Base-by-base conservation (phyloP, 371 early-diverging fungal species). In the Actinomortierella wolfii region DNA sequence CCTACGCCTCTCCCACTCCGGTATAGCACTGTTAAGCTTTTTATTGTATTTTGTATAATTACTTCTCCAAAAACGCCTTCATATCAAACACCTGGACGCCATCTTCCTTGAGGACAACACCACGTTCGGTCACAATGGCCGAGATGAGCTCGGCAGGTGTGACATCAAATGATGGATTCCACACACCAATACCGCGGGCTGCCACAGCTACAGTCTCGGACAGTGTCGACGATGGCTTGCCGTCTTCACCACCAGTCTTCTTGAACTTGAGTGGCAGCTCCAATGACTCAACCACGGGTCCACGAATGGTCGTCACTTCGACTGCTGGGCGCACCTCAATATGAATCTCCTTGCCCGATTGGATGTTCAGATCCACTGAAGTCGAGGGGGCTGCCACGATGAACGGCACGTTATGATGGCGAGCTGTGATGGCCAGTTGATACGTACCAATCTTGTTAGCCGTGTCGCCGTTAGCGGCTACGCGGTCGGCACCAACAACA, bases 371-470 rank as follows among this genome's bases (percentile, higher is more conserved):
- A 79, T 98, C 97, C 46, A 98, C 89, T 0, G 94, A 93, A 0
- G 96, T 97, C 0, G 91, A 83, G 3, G 98, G 97, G 0, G 97
- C 97, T 15, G 97, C 97, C 1, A 97, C 98, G 55, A 98, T 89
- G 64, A 98, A 95, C 20, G 84, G 84, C 7, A 94, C 85, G n/a
- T 83, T 83, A 69, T 97, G 96, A 73, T 89, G 83, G 50, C 82
- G 83, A 14, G 97, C 97, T 1, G 92, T 79, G 56, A 97, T 92
- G 42, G 98, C 96, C 56, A 97, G 79, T 71, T 97, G 97, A 70
- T 96, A 97, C 1, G 97, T 98, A 25, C 98, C 98, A 52, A 98
- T 96, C 80, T 98, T 98, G 81, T 98, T 98, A 53, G 98, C 97
- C 0, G 98, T 98, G 66, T 98, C 98, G 39, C 98, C 98, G 61